Evolutionary conservation across 2,329 filamentous ascomycete genomes (phyloP).

Genomic region (Aspergillus niger): DNA sequence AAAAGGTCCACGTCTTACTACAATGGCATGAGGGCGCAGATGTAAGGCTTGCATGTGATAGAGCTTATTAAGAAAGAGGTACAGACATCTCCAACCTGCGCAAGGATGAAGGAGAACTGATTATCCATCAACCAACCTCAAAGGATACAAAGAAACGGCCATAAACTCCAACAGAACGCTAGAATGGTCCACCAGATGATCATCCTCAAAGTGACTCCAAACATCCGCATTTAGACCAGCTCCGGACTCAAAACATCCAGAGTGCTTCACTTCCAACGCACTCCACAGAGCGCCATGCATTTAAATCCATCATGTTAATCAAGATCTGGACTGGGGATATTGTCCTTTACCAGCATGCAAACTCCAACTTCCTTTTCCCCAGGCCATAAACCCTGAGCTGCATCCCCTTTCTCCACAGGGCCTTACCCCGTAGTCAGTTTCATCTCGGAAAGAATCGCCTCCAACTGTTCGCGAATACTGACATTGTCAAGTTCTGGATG

Average conservation of each 20-base stretch:
- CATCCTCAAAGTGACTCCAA: not conserved
- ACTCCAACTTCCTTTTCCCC: too few species aligned
- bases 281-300: not conserved
- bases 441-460: slow-evolving; percentile 17
- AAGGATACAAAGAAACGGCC: not conserved
- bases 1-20: too few species aligned
- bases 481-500: slow-evolving; percentile 24
- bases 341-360: not conserved
- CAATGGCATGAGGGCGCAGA: too few species aligned
- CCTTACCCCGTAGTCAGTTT: slow-evolving; percentile 9
- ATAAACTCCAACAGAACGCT: not conserved
- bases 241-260: not conserved
- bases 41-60: too few species aligned
- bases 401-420: not conserved
- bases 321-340: not conserved
- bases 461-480: slow-evolving; percentile 20
- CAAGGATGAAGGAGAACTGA: too few species aligned
- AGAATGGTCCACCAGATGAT: not conserved
- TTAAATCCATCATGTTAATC: not conserved
- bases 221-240: not conserved
- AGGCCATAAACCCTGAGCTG: too few species aligned
- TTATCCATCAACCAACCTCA: too few species aligned
- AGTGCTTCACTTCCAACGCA: not conserved
- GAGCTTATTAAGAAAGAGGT: too few species aligned
- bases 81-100: too few species aligned